These are phyloP conservation scores for Penicillium manginii DNA, from an alignment of 495 filamentous ascomycete species.

Conservation along the genomic window DNA sequence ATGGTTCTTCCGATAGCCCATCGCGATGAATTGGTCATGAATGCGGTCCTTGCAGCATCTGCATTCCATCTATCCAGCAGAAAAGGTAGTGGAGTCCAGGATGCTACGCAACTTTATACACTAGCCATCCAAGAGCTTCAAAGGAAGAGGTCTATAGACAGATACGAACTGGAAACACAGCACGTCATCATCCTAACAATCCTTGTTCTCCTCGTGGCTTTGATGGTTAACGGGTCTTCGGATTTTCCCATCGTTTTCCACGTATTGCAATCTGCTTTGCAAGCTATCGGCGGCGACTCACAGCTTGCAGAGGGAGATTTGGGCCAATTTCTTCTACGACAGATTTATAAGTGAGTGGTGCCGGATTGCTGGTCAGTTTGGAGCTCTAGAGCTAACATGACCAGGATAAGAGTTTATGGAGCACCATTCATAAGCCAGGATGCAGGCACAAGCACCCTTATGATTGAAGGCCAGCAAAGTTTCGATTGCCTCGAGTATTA, in stretches of 20 bases:
- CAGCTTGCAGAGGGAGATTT: not conserved
- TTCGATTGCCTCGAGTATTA: not conserved
- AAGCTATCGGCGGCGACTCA: not conserved
- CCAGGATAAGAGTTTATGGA: not conserved
- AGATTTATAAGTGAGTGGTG: not conserved
- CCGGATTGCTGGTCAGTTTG: not conserved
- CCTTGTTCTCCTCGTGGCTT: not conserved
- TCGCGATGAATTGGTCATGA: not conserved
- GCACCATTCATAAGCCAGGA: not conserved
- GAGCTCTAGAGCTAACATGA: not conserved
- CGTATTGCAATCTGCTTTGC: not conserved
- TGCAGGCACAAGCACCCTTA: not conserved
- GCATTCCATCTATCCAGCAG: not conserved
- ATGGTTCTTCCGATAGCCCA: not conserved
- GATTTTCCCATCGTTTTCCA: conserved; percentile 1
- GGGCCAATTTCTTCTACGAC: not conserved
- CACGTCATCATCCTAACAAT: not conserved
- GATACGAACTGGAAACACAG: not conserved
- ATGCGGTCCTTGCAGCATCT: not conserved
- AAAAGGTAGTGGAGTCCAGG: not conserved
- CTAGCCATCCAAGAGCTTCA: not conserved
- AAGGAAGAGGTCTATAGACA: not conserved
- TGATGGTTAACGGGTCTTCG: not conserved
- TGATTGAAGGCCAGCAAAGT: not conserved
- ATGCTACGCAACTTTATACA: not conserved